phyloP scores from a whole-genome alignment of 208 protist species.

The Trypanosomatidae sp. region DNA sequence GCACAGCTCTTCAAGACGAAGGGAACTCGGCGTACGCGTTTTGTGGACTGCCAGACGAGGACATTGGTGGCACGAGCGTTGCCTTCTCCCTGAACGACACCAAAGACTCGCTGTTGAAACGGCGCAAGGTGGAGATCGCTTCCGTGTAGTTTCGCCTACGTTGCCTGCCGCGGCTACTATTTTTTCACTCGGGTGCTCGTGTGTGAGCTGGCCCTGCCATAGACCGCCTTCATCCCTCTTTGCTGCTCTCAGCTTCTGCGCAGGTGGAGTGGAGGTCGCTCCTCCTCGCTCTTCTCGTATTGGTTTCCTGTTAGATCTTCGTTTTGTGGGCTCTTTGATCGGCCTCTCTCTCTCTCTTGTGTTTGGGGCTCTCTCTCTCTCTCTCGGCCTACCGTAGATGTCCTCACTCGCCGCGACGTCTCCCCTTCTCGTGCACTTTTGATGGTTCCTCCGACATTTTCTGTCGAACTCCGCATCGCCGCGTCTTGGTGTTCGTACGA shows the following conservation, averaged over 20 bases:
- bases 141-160: constrained; percentile 2
- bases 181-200: not conserved
- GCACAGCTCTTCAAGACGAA: constrained; percentile 6
- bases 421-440: not conserved
- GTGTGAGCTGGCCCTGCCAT: not conserved
- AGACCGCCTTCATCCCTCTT: not conserved
- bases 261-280: not conserved
- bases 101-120: constrained; percentile 31
- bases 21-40: not conserved
- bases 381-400: not conserved
- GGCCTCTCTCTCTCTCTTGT: too few species aligned
- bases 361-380: not conserved
- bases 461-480: not conserved
- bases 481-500: not conserved
- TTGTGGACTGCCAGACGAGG: constrained; percentile 21
- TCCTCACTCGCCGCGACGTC: not conserved
- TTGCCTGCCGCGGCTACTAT: not conserved
- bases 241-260: not conserved
- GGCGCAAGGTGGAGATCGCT: constrained; percentile 30
- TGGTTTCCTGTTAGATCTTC: constrained; percentile 8
- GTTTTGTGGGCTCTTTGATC: not conserved
- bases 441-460: not conserved
- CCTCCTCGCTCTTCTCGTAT: too few species aligned
- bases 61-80: constrained; percentile 53
- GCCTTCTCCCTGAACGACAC: constrained; percentile 53